Conservation (phyloP, 192 early-diverging fungal species). For the Chytriomyces hyalinus region DNA sequence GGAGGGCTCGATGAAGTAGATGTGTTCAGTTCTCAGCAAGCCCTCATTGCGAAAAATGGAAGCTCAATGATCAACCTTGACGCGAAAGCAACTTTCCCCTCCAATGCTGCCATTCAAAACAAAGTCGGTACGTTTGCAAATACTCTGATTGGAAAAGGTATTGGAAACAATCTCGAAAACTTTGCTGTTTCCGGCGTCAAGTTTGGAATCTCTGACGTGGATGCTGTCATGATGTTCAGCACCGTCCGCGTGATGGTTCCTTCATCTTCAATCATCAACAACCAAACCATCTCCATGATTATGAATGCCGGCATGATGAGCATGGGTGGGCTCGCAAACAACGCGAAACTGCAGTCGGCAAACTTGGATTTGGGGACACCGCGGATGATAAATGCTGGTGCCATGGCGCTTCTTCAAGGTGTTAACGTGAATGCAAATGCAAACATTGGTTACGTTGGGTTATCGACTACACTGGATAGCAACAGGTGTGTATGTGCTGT, state of each 20-base stretch:
- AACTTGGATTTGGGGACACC: constrained; percentile 11
- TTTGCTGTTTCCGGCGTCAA: constrained; percentile 24
- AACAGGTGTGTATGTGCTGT: background rate
- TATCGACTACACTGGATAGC: background rate
- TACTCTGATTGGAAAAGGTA: constrained; percentile 17
- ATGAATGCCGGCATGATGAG: background rate
- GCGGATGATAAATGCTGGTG: constrained; percentile 8
- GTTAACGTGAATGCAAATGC: constrained; percentile 2
- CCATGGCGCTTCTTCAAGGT: background rate
- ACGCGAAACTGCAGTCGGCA: background rate
- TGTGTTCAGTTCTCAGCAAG: constrained; percentile 1
- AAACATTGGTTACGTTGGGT: constrained; percentile 13
- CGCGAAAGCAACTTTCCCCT: constrained; percentile 10
- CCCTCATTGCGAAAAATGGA: constrained; percentile 3
- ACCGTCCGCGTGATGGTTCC: constrained; percentile 21
- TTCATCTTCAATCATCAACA: constrained; percentile 4
- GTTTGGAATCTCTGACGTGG: constrained; percentile 11
- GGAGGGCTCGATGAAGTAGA: constrained; percentile 23
- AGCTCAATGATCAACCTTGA: constrained; percentile 11
- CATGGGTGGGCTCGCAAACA: constrained; percentile 4
- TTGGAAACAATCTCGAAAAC: constrained; percentile 9
- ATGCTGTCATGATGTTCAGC: constrained; percentile 20
- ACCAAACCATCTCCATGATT: background rate
- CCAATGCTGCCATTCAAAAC: background rate
- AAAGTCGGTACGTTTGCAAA: constrained; percentile 19